These are phyloP conservation scores for Fusarium paranaense DNA, from an alignment of 2,329 filamentous ascomycete species.

Conservation along the genomic window DNA sequence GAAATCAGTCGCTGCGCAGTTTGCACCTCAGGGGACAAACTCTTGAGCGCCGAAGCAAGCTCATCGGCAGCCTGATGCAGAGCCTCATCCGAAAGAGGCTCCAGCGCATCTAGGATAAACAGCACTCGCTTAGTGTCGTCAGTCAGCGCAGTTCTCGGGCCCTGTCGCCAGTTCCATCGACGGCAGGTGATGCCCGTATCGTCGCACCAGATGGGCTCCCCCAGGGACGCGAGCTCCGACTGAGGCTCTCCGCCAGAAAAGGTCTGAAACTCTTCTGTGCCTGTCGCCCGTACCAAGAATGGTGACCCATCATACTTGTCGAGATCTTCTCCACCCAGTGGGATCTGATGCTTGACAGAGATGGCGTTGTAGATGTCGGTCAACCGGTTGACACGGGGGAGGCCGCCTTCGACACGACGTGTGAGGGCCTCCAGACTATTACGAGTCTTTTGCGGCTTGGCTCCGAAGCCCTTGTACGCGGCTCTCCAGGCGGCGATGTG, in stretches of 20 bases:
- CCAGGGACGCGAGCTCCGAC: conserved; percentile 14
- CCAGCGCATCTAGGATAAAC: conserved; percentile 14
- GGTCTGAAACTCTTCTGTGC: conserved; percentile 15
- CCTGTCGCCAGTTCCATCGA: conserved; percentile 37
- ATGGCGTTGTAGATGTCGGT: conserved; percentile 40
- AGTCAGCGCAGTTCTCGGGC: conserved; percentile 25
- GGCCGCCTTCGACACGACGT: conserved; percentile 21
- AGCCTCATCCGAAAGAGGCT: conserved; percentile 5
- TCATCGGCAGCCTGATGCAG: conserved; percentile 1
- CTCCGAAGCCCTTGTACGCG: conserved; percentile 31
- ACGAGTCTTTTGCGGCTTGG: conserved; percentile 25
- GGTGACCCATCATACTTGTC: conserved; percentile 33
- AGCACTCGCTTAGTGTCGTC: conserved; percentile 2
- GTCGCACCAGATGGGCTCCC: conserved; percentile 35
- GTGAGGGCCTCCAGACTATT: conserved; percentile 33
- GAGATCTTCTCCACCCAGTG: conserved; percentile 33
- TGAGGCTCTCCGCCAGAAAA: conserved; percentile 4
- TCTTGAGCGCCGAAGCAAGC: background rate
- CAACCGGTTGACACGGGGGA: conserved; percentile 34
- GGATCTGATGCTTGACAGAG: conserved; percentile 35
- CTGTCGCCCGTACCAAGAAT: conserved; percentile 19
- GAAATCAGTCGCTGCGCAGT: background rate
- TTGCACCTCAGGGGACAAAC: background rate
- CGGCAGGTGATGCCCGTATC: conserved; percentile 32
- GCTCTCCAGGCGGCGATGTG: conserved; percentile 33